Conservation (phyloP, 805 yeast species). For the Hermanozyma aechmeae region DNA sequence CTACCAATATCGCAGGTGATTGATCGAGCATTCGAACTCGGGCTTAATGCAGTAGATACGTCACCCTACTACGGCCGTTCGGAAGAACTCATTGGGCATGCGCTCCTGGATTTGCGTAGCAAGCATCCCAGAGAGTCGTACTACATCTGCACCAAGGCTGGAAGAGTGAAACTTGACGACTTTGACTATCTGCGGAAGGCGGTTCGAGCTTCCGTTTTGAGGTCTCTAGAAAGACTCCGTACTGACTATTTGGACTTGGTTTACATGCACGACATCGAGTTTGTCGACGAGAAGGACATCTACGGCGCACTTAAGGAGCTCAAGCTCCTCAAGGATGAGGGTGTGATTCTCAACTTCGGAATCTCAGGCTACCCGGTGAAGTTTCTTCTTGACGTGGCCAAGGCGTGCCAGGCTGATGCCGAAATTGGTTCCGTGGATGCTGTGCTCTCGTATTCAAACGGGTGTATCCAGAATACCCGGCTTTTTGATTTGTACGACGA, state of each 20-base stretch:
- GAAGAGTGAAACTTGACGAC: constrained; percentile 56
- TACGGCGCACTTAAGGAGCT: constrained; percentile 57
- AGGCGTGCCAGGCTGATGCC: constrained; percentile 14
- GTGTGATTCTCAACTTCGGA: constrained; percentile 59
- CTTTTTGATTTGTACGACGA: constrained; percentile 38
- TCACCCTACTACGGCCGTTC: constrained; percentile 93
- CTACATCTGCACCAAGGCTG: constrained; percentile 78
- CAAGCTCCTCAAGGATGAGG: constrained; percentile 50
- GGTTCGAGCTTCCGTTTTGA: constrained; percentile 51
- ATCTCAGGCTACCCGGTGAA: constrained; percentile 83
- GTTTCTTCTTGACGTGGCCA: constrained; percentile 47
- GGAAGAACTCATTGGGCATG: constrained; percentile 64
- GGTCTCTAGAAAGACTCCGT: constrained; percentile 59
- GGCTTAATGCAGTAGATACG: constrained; percentile 76
- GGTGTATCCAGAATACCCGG: constrained; percentile 68
- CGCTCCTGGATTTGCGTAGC: constrained; percentile 26
- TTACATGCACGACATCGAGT: constrained; percentile 85
- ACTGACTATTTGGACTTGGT: constrained; percentile 73
- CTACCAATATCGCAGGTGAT: constrained; percentile 54
- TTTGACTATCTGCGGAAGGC: constrained; percentile 65
- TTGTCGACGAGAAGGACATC: constrained; percentile 47
- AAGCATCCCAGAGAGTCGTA: constrained; percentile 50
- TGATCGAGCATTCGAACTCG: constrained; percentile 49
- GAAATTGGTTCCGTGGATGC: constrained; percentile 63
- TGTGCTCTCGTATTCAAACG: constrained; percentile 69